A percentile compares a stretch with the other conserved stretches of the same genome.
Evolutionary conservation across 768 basidiomycete genomes (phyloP).

Genomic region (Mrakia gelida): DNA sequence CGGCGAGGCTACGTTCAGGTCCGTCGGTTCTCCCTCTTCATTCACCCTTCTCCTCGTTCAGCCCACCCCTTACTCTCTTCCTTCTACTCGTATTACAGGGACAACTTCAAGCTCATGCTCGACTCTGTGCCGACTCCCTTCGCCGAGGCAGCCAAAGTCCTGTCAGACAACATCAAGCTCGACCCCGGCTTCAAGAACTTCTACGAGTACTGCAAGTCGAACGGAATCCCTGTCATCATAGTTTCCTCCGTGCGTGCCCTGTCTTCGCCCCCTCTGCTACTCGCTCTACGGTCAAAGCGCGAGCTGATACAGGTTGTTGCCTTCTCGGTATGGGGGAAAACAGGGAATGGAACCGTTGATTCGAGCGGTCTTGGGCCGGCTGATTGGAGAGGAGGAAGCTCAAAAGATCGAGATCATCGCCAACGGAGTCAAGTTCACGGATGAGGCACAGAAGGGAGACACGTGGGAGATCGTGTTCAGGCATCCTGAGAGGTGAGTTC

Average conservation of each 20-base stretch:
- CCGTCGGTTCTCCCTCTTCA: neutral
- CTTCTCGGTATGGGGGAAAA: too few relatives aligned
- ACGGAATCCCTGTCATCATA: conserved; percentile 82
- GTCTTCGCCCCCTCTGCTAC: too few relatives aligned
- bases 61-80: neutral
- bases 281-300: too few relatives aligned
- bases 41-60: neutral
- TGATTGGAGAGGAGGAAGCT: conserved; percentile 70
- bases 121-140: conserved; percentile 52
- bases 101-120: conserved; percentile 83
- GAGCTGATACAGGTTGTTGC: too few relatives aligned
- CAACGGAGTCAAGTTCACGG: conserved; percentile 71
- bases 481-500: conserved; percentile 74
- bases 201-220: conserved; percentile 71
- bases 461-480: conserved; percentile 68
- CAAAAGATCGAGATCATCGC: conserved; percentile 82
- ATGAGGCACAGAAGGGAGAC: conserved; percentile 61
- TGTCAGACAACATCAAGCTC: conserved; percentile 72
- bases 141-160: conserved; percentile 73
- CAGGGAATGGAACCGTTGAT: conserved; percentile 87
- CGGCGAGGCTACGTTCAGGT: conserved; percentile 68
- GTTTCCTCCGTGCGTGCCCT: conserved; percentile 60
- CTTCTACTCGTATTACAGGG: conserved; percentile 51
- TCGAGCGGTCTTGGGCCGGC: conserved; percentile 77
- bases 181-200: conserved; percentile 88